A percentile compares a stretch with the other conserved stretches of the same genome.
These are phyloP conservation scores for Tarenaya hassleriana DNA, from an alignment of 345 rosid species.

Conservation along the genomic window DNA sequence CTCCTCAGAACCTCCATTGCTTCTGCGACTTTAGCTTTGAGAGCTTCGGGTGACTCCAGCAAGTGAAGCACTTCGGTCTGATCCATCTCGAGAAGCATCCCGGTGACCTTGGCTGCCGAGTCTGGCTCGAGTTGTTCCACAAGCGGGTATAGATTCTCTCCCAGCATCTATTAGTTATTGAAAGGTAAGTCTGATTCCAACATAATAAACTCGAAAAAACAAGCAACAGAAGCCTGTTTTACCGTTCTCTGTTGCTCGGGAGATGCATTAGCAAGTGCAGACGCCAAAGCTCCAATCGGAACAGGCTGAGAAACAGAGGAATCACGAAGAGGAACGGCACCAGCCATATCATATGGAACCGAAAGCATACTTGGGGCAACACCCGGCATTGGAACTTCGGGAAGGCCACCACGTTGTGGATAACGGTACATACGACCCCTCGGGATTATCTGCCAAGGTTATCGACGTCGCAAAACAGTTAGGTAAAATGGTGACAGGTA, in stretches of 20 bases:
- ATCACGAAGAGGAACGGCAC: constrained; percentile 46
- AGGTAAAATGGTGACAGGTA: too few species aligned
- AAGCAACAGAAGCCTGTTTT: constrained; percentile 6
- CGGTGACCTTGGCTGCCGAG: constrained; percentile 65
- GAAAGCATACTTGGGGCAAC: constrained; percentile 63
- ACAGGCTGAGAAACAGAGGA: constrained; percentile 52
- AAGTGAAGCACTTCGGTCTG: constrained; percentile 76
- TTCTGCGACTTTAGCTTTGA: constrained; percentile 63
- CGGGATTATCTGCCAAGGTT: constrained; percentile 54
- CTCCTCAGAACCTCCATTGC: constrained; percentile 66
- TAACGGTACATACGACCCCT: constrained; percentile 70
- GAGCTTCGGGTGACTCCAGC: constrained; percentile 60
- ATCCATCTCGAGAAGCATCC: constrained; percentile 90
- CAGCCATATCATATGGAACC: constrained; percentile 66
- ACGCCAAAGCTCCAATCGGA: constrained; percentile 80
- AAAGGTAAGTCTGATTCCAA: too few species aligned
- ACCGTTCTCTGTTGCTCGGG: constrained; percentile 76
- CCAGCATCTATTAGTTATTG: constrained; percentile 66
- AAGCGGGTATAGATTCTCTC: constrained; percentile 62
- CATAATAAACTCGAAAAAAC: background rate
- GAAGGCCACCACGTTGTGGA: constrained; percentile 50
- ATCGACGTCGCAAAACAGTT: background rate
- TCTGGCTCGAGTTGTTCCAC: constrained; percentile 72
- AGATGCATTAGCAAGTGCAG: constrained; percentile 58
- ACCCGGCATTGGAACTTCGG: constrained; percentile 65